phyloP scores from a whole-genome alignment of 106 monocot genomes.

The Cymbidium sinense region DNA sequence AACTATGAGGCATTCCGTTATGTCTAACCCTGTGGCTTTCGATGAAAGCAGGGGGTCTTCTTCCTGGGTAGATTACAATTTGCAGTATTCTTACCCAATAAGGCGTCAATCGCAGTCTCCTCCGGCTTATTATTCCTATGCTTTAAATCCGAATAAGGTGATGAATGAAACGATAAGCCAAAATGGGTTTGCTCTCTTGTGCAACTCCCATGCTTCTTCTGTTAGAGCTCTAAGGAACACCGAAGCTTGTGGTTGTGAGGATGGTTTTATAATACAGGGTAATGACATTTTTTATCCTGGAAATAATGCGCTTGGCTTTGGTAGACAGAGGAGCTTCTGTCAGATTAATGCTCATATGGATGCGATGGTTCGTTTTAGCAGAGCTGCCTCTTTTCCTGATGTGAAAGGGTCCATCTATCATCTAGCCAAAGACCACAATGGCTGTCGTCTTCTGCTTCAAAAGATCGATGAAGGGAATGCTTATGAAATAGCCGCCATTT shows the following conservation, averaged over 20 bases:
- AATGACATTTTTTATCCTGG: constrained; percentile 1
- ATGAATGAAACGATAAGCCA: not conserved
- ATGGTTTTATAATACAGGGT: constrained; percentile 31
- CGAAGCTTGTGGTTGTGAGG: constrained; percentile 21
- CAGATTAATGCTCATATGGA: no score
- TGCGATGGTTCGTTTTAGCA: no score
- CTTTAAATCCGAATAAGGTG: not conserved
- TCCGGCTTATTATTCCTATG: not conserved
- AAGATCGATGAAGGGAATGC: constrained; percentile 51
- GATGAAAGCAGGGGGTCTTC: not conserved
- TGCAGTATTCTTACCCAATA: not conserved
- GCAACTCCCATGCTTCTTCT: no score
- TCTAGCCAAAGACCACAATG: constrained; percentile 65
- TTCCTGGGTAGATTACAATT: not conserved
- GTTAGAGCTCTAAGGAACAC: not conserved
- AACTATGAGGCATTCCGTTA: not conserved
- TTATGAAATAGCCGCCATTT: constrained; percentile 44
- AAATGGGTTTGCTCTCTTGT: no score
- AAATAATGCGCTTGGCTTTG: no score
- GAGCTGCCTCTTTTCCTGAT: no score
- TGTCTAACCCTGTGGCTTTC: not conserved
- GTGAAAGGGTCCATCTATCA: constrained; percentile 26
- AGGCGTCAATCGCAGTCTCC: not conserved
- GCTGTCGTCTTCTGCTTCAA: constrained; percentile 58
- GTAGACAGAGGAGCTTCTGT: not conserved